phyloP scores from a whole-genome alignment of 495 filamentous ascomycete species.

The Xylaria cubensis region DNA sequence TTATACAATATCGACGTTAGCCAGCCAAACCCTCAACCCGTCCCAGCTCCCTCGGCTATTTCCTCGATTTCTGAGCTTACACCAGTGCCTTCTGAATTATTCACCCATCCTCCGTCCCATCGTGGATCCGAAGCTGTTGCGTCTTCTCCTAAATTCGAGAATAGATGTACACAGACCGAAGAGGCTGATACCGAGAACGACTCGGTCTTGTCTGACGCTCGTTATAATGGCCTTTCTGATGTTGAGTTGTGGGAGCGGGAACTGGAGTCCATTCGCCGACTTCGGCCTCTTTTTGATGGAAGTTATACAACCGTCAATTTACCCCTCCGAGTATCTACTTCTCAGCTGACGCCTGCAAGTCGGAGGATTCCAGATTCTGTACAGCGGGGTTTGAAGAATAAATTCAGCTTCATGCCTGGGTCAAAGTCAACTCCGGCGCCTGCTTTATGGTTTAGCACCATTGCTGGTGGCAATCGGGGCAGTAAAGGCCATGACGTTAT shows the following conservation, averaged over 20 bases:
- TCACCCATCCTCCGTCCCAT: background rate
- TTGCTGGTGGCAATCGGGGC: background rate
- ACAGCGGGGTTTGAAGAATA: background rate
- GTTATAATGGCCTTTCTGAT: background rate
- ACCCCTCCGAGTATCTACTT: background rate
- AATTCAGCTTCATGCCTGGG: background rate
- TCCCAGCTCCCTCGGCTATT: background rate
- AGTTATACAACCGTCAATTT: slow-evolving; percentile 4
- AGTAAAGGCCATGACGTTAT: background rate
- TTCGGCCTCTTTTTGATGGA: background rate
- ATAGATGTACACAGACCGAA: slow-evolving; percentile 1
- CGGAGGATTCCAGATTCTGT: background rate
- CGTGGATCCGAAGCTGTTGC: background rate
- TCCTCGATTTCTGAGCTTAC: background rate
- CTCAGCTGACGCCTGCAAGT: background rate
- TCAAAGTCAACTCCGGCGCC: background rate
- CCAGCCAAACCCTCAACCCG: background rate
- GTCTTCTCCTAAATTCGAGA: background rate
- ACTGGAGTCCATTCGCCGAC: slow-evolving; percentile 20
- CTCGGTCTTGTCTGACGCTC: background rate
- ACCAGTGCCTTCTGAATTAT: background rate
- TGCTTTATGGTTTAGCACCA: background rate
- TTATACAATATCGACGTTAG: background rate
- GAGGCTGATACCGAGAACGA: background rate
- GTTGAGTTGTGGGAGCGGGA: slow-evolving; percentile 18